A percentile compares a stretch with the other conserved stretches of the same genome.
Conservation (phyloP, 371 early-diverging fungal genomes). For the Syncephalastrum sp. region DNA sequence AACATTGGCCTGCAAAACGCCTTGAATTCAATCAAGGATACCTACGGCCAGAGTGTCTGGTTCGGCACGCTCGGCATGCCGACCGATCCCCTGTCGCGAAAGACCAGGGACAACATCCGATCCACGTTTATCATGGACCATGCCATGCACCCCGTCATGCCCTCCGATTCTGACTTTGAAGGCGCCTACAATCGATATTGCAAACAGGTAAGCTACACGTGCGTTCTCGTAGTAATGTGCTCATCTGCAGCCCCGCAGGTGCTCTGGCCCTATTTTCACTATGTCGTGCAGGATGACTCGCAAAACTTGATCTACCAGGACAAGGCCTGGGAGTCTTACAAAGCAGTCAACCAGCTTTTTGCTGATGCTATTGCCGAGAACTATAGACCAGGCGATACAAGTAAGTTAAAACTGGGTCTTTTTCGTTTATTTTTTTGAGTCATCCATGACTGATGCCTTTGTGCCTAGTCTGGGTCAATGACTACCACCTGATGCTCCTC, state of each 20-base stretch:
- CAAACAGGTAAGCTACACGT: conserved; percentile 67
- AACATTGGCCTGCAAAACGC: conserved; percentile 93
- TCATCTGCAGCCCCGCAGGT: conserved; percentile 34
- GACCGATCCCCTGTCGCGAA: conserved; percentile 64
- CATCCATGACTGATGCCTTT: not conserved
- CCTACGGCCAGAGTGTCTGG: conserved; percentile 64
- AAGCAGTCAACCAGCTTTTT: conserved; percentile 79
- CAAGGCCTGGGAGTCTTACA: conserved; percentile 78
- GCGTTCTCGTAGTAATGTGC: not conserved
- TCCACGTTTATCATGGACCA: conserved; percentile 59
- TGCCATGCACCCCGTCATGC: conserved; percentile 81
- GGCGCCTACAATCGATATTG: conserved; percentile 92
- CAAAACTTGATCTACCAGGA: conserved; percentile 78
- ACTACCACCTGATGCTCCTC: conserved; percentile 95
- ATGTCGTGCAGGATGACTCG: conserved; percentile 76
- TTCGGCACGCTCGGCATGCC: conserved; percentile 77
- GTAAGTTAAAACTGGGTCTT: conserved; percentile 40
- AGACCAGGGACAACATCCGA: conserved; percentile 57
- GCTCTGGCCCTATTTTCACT: conserved; percentile 97
- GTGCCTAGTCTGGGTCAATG: conserved; percentile 92
- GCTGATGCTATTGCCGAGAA: conserved; percentile 70
- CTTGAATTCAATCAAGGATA: conserved; percentile 60
- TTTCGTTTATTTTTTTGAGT: conserved; percentile 53
- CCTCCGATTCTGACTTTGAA: conserved; percentile 76
- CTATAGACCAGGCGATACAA: conserved; percentile 80